A percentile compares a stretch with the other conserved stretches of the same genome.
Conservation (phyloP, 1,284 basidiomycete species). For the Tetrapyrgos nigripes region DNA sequence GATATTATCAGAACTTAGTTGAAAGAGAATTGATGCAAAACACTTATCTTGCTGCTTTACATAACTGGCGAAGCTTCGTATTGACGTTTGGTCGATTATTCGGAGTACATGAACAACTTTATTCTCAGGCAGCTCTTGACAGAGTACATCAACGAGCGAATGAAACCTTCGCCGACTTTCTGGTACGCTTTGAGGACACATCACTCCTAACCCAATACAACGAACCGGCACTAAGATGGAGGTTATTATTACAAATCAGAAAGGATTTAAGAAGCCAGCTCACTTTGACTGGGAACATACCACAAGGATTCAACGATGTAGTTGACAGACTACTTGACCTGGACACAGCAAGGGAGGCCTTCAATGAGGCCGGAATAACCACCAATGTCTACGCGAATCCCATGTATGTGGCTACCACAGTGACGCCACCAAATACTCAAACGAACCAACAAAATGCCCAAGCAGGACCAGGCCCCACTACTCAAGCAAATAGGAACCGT, state of each 20-base stretch:
- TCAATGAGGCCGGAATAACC: not conserved
- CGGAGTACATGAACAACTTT: not conserved
- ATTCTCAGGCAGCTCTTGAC: not conserved
- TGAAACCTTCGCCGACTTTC: not conserved
- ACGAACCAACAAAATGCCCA: no score
- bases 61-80: not conserved
- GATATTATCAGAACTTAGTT: not conserved
- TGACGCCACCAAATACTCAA: not conserved
- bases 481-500: no score
- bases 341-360: not conserved
- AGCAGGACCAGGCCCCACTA: no score
- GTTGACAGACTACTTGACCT: conserved; percentile 1
- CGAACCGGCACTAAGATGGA: not conserved
- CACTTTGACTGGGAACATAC: not conserved
- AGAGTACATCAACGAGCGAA: not conserved
- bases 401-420: not conserved
- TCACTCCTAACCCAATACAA: not conserved
- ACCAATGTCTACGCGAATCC: not conserved
- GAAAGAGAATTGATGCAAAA: not conserved
- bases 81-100: not conserved
- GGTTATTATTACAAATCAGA: not conserved
- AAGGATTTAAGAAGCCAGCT: not conserved
- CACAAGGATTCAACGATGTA: not conserved
- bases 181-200: conserved; percentile 1
- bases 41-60: not conserved